phyloP scores from a whole-genome alignment of 177 flowering plant genomes.

The Tripterygium wilfordii region DNA sequence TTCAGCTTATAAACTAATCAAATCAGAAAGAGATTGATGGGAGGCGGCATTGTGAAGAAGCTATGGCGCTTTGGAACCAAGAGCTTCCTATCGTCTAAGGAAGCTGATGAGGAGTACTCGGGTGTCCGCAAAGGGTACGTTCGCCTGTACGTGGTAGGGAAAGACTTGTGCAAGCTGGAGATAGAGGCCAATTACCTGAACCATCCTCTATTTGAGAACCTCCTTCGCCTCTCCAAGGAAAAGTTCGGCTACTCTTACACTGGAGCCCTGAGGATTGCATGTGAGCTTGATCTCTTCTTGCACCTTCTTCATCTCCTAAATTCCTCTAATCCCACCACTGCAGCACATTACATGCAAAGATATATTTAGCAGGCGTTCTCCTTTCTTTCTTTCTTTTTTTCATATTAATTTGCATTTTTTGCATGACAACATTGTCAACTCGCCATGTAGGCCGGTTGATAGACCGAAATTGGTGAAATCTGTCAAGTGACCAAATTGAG shows the following conservation, averaged over 20 bases:
- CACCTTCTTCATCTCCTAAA: slow-evolving; percentile 25
- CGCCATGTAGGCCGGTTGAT: too few relatives aligned
- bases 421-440: not conserved
- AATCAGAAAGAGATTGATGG: too few relatives aligned
- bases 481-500: too few relatives aligned
- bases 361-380: too few relatives aligned
- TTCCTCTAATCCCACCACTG: slow-evolving; percentile 19
- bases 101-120: slow-evolving; percentile 8
- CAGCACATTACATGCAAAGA: slow-evolving; percentile 33
- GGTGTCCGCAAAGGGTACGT: slow-evolving; percentile 19
- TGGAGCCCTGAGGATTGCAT: slow-evolving; percentile 36
- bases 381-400: not conserved
- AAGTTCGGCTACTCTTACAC: slow-evolving; percentile 34
- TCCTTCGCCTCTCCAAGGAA: slow-evolving; percentile 27
- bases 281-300: slow-evolving; percentile 27
- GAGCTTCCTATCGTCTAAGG: slow-evolving; percentile 21
- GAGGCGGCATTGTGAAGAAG: slow-evolving; percentile 25
- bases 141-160: slow-evolving; percentile 29
- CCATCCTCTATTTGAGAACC: slow-evolving; percentile 28
- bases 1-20: too few relatives aligned
- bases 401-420: not conserved
- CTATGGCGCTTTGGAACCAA: slow-evolving; percentile 23
- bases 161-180: slow-evolving; percentile 25
- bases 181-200: slow-evolving; percentile 33
- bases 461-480: too few relatives aligned